Conservation (phyloP, 257 asterid genomes). For the Petrea volubilis region DNA sequence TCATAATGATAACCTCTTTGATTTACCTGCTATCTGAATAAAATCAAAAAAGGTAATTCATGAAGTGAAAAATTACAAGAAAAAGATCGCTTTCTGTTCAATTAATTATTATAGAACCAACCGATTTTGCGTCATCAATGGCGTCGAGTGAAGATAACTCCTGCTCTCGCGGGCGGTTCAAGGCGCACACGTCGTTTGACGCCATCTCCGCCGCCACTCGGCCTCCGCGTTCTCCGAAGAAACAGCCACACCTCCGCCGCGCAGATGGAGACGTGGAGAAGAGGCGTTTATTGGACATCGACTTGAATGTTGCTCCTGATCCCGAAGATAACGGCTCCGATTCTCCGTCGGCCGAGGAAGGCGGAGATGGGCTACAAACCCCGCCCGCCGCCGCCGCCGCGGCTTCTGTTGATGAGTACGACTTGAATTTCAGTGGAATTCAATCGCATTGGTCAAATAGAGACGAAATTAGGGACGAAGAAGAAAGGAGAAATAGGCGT, state of each 20-base stretch:
- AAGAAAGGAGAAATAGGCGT: not conserved
- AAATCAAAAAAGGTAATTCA: slow-evolving; percentile 8
- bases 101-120: slow-evolving; percentile 12
- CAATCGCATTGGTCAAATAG: slow-evolving; percentile 17
- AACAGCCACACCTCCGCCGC: not conserved
- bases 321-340: slow-evolving; percentile 29
- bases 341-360: slow-evolving; percentile 1
- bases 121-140: slow-evolving; percentile 24
- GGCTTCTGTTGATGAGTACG: slow-evolving; percentile 5
- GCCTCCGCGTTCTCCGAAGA: not conserved
- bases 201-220: not conserved
- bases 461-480: slow-evolving; percentile 2
- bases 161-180: not conserved
- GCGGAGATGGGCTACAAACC: not conserved
- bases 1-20: slow-evolving; percentile 20
- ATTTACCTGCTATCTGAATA: slow-evolving; percentile 26
- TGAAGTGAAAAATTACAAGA: not conserved
- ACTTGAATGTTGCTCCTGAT: slow-evolving; percentile 41
- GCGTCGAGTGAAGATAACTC: slow-evolving; percentile 2
- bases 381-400: slow-evolving; percentile 12
- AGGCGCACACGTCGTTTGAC: slow-evolving; percentile 11
- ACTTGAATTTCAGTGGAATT: slow-evolving; percentile 1
- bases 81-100: not conserved
- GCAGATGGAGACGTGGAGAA: slow-evolving; percentile 18
- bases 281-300: slow-evolving; percentile 32